A percentile compares a stretch with the other conserved stretches of the same genome.
phyloP scores from a whole-genome alignment of 306 rosid species.

The Cucumis hystrix region DNA sequence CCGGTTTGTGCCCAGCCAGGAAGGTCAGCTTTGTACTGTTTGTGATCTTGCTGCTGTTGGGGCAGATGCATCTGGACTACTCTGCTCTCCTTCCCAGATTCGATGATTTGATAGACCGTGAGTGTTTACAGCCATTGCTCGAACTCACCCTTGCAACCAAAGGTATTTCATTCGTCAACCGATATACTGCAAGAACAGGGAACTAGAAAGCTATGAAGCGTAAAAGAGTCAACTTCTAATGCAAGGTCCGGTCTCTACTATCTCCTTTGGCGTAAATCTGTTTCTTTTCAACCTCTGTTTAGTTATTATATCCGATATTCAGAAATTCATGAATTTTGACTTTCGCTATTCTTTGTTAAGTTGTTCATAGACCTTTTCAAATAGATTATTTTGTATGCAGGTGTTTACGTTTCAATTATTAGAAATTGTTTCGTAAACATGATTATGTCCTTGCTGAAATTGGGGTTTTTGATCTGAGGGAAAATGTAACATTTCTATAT shows the following conservation, averaged over 20 bases:
- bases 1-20: constrained; percentile 42
- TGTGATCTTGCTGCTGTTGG: constrained; percentile 80
- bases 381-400: constrained; percentile 2
- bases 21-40: constrained; percentile 21
- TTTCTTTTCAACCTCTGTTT: constrained; percentile 10
- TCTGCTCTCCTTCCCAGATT: constrained; percentile 72
- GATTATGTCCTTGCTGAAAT: background rate
- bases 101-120: constrained; percentile 24
- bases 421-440: background rate
- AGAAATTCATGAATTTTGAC: constrained; percentile 11
- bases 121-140: background rate
- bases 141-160: background rate
- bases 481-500: constrained; percentile 5
- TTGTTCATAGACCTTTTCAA: constrained; percentile 14
- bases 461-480: background rate
- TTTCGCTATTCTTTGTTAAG: constrained; percentile 10
- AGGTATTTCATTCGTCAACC: background rate
- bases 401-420: background rate
- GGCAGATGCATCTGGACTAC: constrained; percentile 84
- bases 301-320: constrained; percentile 3
- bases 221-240: background rate
- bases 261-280: background rate
- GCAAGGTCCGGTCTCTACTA: constrained; percentile 1
- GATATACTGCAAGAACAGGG: background rate
- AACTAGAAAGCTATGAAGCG: background rate